Conservation (phyloP, 108 stramenopile genomes). For the Skeletonema tropicum region DNA sequence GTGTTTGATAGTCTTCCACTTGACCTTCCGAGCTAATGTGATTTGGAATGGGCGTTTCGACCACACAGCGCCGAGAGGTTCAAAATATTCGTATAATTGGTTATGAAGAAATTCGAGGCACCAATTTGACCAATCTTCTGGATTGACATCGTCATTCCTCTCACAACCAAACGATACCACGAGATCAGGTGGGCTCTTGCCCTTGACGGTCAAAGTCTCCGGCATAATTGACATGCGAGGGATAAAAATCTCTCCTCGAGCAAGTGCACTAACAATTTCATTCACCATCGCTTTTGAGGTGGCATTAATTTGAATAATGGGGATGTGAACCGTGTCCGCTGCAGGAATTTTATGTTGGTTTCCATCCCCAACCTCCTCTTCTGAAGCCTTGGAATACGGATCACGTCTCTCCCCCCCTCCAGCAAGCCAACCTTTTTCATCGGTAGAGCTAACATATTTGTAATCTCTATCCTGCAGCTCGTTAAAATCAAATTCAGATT, state of each 20-base stretch:
- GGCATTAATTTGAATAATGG: constrained; percentile 85
- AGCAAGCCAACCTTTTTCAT: constrained; percentile 81
- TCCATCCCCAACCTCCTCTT: constrained; percentile 8
- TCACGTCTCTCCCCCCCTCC: constrained; percentile 85
- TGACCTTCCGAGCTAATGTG: constrained; percentile 79
- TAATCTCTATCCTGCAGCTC: constrained; percentile 90
- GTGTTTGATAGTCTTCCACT: constrained; percentile 91
- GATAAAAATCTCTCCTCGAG: constrained; percentile 86
- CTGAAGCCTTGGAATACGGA: background rate
- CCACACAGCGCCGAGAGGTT: constrained; percentile 72
- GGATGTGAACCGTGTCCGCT: constrained; percentile 87
- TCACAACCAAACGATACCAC: constrained; percentile 87
- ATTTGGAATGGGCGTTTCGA: constrained; percentile 84
- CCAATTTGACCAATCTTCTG: constrained; percentile 93
- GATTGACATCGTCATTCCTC: constrained; percentile 83
- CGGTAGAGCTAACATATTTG: constrained; percentile 88
- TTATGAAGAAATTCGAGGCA: constrained; percentile 92
- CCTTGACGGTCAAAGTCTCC: constrained; percentile 80
- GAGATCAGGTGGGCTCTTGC: constrained; percentile 77
- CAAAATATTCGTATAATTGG: constrained; percentile 87
- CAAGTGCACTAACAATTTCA: constrained; percentile 73
- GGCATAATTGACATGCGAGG: constrained; percentile 87
- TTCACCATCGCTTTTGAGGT: constrained; percentile 60
- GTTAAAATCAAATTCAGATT: constrained; percentile 91
- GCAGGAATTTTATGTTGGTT: constrained; percentile 66